Conservation (phyloP, 1,284 basidiomycete species). For the Coriolopsis trogii region DNA sequence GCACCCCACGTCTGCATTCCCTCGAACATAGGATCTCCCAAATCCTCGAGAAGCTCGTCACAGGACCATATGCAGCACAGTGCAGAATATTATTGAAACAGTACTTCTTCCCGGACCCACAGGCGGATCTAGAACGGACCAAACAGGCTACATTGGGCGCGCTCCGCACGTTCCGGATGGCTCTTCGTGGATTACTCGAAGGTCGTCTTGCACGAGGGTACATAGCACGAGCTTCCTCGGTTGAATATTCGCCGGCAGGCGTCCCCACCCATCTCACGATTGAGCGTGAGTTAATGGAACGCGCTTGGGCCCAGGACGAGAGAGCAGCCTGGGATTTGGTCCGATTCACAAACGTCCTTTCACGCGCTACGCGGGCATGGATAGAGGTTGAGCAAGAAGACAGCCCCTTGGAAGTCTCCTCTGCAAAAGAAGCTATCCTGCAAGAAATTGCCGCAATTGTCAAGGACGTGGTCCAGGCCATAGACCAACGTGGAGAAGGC, state of each 20-base stretch:
- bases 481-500: conserved; percentile 66
- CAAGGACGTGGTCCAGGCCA: conserved; percentile 72
- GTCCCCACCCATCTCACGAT: conserved; percentile 60
- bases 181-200: conserved; percentile 61
- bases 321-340: conserved; percentile 62
- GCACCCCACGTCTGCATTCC: conserved; percentile 36
- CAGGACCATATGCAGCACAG: conserved; percentile 63
- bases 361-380: conserved; percentile 60
- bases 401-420: conserved; percentile 14
- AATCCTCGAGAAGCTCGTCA: conserved; percentile 55
- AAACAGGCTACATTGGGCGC: conserved; percentile 64
- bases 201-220: conserved; percentile 66
- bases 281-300: conserved; percentile 64
- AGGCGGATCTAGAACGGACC: conserved; percentile 25
- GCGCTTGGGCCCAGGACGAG: conserved; percentile 70
- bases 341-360: conserved; percentile 56
- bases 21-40: conserved; percentile 61
- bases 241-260: conserved; percentile 59
- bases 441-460: conserved; percentile 68
- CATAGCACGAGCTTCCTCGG: conserved; percentile 55
- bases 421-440: conserved; percentile 56
- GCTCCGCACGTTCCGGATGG: conserved; percentile 63
- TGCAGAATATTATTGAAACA: conserved; percentile 64
- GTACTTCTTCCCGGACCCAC: conserved; percentile 42
- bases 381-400: conserved; percentile 39